A percentile compares a stretch with the other conserved stretches of the same genome.
phyloP scores from a whole-genome alignment of 2,329 filamentous ascomycete genomes.

The Ciborinia camelliae region DNA sequence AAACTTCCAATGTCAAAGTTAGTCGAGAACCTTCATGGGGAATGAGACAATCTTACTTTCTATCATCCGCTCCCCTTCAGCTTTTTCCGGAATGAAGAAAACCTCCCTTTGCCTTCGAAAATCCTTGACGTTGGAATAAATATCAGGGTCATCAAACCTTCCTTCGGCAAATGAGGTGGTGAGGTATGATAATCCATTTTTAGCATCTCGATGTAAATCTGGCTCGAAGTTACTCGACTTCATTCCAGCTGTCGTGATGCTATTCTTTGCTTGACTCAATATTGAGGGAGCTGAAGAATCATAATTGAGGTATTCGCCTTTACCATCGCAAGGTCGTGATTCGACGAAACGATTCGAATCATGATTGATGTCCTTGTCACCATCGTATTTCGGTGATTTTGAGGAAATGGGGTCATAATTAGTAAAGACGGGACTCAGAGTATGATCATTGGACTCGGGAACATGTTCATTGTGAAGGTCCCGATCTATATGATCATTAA shows the following conservation, averaged over 20 bases:
- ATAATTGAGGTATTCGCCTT: not conserved
- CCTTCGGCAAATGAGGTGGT: constrained; percentile 17
- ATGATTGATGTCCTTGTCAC: not conserved
- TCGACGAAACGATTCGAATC: not conserved
- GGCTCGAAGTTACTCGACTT: constrained; percentile 14
- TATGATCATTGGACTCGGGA: not conserved
- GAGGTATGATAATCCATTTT: constrained; percentile 21
- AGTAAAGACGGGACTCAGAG: not conserved
- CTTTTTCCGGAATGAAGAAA: constrained; percentile 22
- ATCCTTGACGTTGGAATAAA: constrained; percentile 17
- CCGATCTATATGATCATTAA: not conserved
- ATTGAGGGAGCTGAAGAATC: constrained; percentile 5
- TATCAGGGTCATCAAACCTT: constrained; percentile 17
- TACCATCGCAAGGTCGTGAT: not conserved
- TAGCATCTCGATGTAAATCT: constrained; percentile 16
- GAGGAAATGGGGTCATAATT: not conserved
- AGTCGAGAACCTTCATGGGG: not conserved
- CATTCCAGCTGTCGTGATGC: constrained; percentile 11
- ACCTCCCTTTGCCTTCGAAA: constrained; percentile 17
- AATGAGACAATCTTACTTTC: constrained; percentile 12
- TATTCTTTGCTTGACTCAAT: constrained; percentile 17
- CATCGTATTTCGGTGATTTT: not conserved
- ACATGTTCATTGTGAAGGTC: not conserved
- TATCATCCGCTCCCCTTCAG: constrained; percentile 21
- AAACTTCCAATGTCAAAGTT: constrained; percentile 11